Evolutionary conservation across 192 early-diverging fungal genomes (phyloP).

Genomic region (Pilaira anomala): DNA sequence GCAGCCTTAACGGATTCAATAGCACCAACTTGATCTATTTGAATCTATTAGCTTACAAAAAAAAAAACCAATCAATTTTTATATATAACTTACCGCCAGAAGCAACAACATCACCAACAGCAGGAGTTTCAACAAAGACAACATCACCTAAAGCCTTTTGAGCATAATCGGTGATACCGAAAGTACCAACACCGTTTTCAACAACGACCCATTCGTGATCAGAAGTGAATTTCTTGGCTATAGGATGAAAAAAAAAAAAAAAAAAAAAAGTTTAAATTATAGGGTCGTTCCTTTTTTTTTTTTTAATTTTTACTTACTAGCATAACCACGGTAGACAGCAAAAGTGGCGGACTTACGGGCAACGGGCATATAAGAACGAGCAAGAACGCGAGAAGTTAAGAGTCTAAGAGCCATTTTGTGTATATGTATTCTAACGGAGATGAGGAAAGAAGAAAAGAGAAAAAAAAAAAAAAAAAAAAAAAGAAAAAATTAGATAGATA

Average conservation of each 20-base stretch:
- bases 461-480: not conserved
- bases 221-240: constrained; percentile 68
- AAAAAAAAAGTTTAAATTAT: not conserved
- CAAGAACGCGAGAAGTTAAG: constrained; percentile 14
- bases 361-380: constrained; percentile 14
- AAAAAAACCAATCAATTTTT: not conserved
- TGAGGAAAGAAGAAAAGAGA: not conserved
- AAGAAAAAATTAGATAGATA: not conserved
- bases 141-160: constrained; percentile 90
- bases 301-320: constrained; percentile 12
- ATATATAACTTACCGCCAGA: constrained; percentile 48
- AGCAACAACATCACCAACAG: constrained; percentile 59
- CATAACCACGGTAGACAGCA: constrained; percentile 14
- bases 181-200: constrained; percentile 70
- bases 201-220: constrained; percentile 94
- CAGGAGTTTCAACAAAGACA: constrained; percentile 88
- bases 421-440: not conserved
- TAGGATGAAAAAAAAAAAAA: no score
- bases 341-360: constrained; percentile 5
- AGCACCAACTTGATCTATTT: constrained; percentile 65
- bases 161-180: constrained; percentile 93
- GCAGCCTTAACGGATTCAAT: constrained; percentile 97
- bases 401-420: constrained; percentile 19
- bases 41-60: not conserved
- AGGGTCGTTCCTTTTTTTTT: not conserved